Percentiles rank a stretch among this genome's conserved stretches.
Conservation (phyloP, 1,284 basidiomycete genomes). For the Cutaneotrichosporon daszewskae region DNA sequence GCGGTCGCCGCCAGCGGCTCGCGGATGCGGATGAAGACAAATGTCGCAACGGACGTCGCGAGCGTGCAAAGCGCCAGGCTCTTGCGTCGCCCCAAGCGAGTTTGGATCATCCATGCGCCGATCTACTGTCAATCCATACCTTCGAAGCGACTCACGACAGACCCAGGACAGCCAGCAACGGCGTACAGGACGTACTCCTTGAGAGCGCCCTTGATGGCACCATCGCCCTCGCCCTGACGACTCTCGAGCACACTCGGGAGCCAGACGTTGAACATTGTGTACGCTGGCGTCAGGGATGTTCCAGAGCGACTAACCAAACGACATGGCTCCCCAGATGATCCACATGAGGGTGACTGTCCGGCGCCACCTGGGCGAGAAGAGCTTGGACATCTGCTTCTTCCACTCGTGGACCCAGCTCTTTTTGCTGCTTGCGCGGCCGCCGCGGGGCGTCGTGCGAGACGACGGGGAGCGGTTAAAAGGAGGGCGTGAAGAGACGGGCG, state of each 20-base stretch:
- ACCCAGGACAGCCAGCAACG: conserved; percentile 78
- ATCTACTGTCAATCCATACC: conserved; percentile 52
- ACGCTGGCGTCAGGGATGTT: conserved; percentile 52
- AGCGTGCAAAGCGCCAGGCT: conserved; percentile 77
- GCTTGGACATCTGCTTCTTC: conserved; percentile 64
- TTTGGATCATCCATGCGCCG: conserved; percentile 83
- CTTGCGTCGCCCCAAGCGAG: conserved; percentile 63
- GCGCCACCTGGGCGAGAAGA: conserved; percentile 75
- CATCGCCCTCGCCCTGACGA: conserved; percentile 44
- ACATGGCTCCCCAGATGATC: conserved; percentile 74
- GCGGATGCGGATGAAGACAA: conserved; percentile 63
- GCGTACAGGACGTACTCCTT: conserved; percentile 66
- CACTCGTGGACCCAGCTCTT: conserved; percentile 47
- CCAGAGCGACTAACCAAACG: conserved; percentile 58
- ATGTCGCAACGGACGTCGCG: conserved; percentile 71
- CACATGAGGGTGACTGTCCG: conserved; percentile 78
- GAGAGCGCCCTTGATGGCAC: conserved; percentile 61
- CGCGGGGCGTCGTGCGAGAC: not conserved
- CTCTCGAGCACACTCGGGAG: conserved; percentile 75
- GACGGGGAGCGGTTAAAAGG: not conserved
- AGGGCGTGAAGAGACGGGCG: not conserved
- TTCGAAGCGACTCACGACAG: conserved; percentile 57
- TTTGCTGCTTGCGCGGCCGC: not conserved
- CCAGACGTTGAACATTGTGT: conserved; percentile 96
- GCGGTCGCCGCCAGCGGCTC: conserved; percentile 62